Base-by-base conservation (phyloP, 73 alveolate species). In the Blepharisma japonicum region DNA sequence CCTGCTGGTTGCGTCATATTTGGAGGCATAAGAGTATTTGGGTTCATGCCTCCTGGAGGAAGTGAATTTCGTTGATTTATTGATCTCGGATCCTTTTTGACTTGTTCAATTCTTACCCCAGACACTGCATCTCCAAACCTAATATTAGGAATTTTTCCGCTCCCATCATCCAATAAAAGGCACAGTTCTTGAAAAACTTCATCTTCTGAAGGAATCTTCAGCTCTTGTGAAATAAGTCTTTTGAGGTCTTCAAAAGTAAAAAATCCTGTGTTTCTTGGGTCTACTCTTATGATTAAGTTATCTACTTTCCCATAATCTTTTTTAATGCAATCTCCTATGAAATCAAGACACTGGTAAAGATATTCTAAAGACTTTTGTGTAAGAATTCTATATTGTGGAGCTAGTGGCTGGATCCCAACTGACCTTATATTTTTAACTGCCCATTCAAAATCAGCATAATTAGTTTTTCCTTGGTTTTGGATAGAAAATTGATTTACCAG, bases 41-140 rank as follows among this genome's bases (percentile, higher is more conserved):
- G n/a, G 4, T 53, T 53, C n/a, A 20, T 11, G 23, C n/a, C 23
- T 14, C 67, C 42, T 32, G 42, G 5, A 32, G 42, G 42, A 32
- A 32, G 42, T 1, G 42, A 32, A 32, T 32, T 32, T 32, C 42
- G 0, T 32, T 32, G 42, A 32, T 32, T 32, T 32, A 32, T 32
- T 32, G 42, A 0, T 32, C 42, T 32, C 3, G 23, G 74, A 2
- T 61, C 47, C 47, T 61, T n/a, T 14, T 8, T 20, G 2, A 61
- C 74, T 61, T 61, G 74, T 2, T 18, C 46, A 18, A 61, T 11
- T 25, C 74, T 61, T 20, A 61, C 74, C 2, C 74, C 74, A 18
- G 74, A 61, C 18, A 61, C 47, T 1, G 49, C 74, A 25, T 61
- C 74, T 14, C 14, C 14, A 18, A 61, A 25, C 23, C 50, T 61